Evolutionary conservation across 1,284 basidiomycete genomes (phyloP), one percentile per base, ranked within the genome.

Genomic region (Tilletia walkeri): DNA sequence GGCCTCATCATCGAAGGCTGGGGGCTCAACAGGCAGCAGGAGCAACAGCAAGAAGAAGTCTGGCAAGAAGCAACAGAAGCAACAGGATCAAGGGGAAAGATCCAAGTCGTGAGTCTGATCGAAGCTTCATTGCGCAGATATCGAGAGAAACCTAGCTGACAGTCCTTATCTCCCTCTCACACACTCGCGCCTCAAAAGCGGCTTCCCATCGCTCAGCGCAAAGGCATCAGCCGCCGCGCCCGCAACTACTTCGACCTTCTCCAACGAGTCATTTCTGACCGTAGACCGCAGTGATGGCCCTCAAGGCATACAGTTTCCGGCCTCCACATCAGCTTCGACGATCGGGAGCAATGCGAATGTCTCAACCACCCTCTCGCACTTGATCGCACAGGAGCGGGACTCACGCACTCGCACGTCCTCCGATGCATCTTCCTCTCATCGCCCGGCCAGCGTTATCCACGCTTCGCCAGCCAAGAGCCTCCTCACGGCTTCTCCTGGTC

Each of bases 211-310:
- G 12, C 16, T 56, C n/a, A 56, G 20, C 16, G 24, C 54, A 6
- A 56, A 34, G 20, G 54, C 54, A 56, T 20, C 54, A 30, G 54
- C 54, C 24, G 54, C 54, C 34, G 54, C 34, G 54, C 54, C 54
- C 4, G 34, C 54, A 14, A 56, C 54, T 10, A 56, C 54, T 12
- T 56, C 54, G 54, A 34, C 54, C 14, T n/a, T 56, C 20, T 56
- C 54, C 41, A 45, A 14, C 41, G 41, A 45, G 54, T 56, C 54
- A 24, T 24, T 34, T 1, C 24, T 30, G n/a, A 12, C 54, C 6
- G 54, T 14, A n/a, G 10, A 12, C 20, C 20, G 54, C 20, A 6
- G 34, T 20, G 24, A 56, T 34, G 54, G 4, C 54, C 14, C 34
- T n/a, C 16, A 34, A 12, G 54, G 16, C 16, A 20, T 30, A 12